These are phyloP conservation scores for Corchorus capsularis DNA, from an alignment of 345 rosid species.

Conservation along the genomic window DNA sequence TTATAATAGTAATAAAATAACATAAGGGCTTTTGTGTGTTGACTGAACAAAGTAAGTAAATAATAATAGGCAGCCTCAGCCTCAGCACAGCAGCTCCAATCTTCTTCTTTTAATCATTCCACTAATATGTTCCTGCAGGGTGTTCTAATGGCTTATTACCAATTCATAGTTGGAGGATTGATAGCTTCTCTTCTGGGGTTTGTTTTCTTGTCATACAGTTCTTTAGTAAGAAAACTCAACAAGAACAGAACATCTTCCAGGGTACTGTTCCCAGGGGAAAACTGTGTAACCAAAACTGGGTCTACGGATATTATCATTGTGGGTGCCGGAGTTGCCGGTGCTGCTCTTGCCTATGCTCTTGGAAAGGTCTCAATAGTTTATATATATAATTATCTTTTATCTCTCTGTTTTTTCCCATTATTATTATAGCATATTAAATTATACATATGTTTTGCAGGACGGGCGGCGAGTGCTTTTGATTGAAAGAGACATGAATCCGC, in stretches of 20 bases:
- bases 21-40: too few relatives aligned
- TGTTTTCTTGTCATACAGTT: neutral
- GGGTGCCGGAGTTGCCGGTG: conserved; percentile 54
- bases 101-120: too few relatives aligned
- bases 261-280: neutral
- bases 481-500: conserved; percentile 60
- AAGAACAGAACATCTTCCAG: neutral
- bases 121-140: too few relatives aligned
- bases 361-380: conserved; percentile 31
- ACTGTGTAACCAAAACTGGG: neutral
- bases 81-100: too few relatives aligned
- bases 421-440: neutral
- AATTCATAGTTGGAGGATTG: conserved; percentile 7
- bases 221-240: neutral
- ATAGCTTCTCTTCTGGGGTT: conserved; percentile 14
- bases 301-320: conserved; percentile 41
- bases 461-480: conserved; percentile 57
- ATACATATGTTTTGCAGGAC: conserved; percentile 33
- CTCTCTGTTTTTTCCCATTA: too few relatives aligned
- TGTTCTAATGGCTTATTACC: neutral
- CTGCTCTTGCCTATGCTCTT: conserved; percentile 62
- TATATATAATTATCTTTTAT: neutral
- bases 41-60: too few relatives aligned
- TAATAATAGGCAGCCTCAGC: too few relatives aligned
- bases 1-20: too few relatives aligned